These are phyloP conservation scores for Furcasterigmium furcatum DNA, from an alignment of 2,329 filamentous ascomycete species.

Conservation along the genomic window DNA sequence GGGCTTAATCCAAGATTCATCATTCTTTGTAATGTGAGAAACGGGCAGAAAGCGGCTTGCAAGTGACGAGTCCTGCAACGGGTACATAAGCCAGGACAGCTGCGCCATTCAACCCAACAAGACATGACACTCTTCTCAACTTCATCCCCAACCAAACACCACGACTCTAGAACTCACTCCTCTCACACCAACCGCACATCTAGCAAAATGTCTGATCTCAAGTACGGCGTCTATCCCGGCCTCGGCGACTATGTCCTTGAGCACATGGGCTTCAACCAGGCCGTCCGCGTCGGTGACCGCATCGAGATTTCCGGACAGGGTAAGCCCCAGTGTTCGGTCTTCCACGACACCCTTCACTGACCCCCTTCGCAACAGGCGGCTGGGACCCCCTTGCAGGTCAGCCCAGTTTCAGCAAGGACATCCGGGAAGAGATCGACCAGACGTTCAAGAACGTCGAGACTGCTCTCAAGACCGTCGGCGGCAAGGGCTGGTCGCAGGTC, in stretches of 20 bases:
- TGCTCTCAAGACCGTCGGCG: conserved; percentile 44
- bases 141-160: too few species aligned
- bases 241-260: conserved; percentile 25
- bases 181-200: too few species aligned
- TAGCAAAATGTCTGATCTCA: conserved; percentile 23
- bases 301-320: conserved; percentile 46
- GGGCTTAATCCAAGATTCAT: too few species aligned
- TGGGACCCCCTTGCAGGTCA: conserved; percentile 17
- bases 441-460: conserved; percentile 54
- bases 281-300: conserved; percentile 42
- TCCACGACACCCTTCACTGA: neutral
- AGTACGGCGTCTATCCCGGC: conserved; percentile 23
- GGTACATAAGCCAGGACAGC: too few species aligned
- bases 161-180: too few species aligned
- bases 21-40: too few species aligned
- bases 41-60: too few species aligned
- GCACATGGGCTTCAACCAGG: conserved; percentile 39
- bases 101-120: too few species aligned
- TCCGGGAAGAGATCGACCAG: conserved; percentile 40
- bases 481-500: conserved; percentile 51
- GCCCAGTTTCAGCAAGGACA: conserved; percentile 27
- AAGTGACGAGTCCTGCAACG: too few species aligned
- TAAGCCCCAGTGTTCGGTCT: too few species aligned
- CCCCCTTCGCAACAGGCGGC: conserved; percentile 16
- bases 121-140: too few species aligned